Percentiles rank a stretch among this genome's conserved stretches.
phyloP scores from a whole-genome alignment of 73 alveolate species.

The Tetrahymena malaccensis region DNA sequence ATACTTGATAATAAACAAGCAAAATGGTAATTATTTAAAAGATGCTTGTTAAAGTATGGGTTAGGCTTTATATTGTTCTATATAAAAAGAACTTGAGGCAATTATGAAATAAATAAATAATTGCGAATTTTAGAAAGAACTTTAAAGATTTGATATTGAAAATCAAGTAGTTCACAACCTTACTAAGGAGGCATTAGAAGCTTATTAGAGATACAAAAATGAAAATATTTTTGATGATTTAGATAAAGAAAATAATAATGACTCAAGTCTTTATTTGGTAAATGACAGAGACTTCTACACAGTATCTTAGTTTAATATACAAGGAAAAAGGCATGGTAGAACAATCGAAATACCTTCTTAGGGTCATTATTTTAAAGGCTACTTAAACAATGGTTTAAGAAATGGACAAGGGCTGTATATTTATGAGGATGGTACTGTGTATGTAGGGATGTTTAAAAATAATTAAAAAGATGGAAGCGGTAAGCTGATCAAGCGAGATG shows the following conservation, averaged over 20 bases:
- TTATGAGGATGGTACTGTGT: slow-evolving; percentile 19
- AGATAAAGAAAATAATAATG: background rate
- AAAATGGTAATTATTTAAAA: background rate
- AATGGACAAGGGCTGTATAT: background rate
- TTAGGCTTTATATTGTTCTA: background rate
- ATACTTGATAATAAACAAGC: background rate
- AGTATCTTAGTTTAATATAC: background rate
- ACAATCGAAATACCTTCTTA: background rate
- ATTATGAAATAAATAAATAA: background rate
- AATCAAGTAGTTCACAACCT: background rate
- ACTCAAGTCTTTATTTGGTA: background rate
- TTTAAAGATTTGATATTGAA: background rate
- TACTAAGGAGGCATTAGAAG: background rate
- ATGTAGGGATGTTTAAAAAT: slow-evolving; percentile 28
- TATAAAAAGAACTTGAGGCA: background rate
- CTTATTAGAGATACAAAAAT: background rate
- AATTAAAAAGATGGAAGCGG: slow-evolving; percentile 32
- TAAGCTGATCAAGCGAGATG: slow-evolving; percentile 26
- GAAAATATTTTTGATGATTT: background rate
- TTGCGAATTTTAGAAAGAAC: background rate
- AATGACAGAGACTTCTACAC: background rate
- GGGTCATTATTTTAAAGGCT: background rate
- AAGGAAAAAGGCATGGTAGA: background rate
- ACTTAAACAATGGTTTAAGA: background rate
- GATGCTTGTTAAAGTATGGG: background rate